Base-by-base conservation (phyloP, 2,329 filamentous ascomycete species). In the Venturiaceae sp. region DNA sequence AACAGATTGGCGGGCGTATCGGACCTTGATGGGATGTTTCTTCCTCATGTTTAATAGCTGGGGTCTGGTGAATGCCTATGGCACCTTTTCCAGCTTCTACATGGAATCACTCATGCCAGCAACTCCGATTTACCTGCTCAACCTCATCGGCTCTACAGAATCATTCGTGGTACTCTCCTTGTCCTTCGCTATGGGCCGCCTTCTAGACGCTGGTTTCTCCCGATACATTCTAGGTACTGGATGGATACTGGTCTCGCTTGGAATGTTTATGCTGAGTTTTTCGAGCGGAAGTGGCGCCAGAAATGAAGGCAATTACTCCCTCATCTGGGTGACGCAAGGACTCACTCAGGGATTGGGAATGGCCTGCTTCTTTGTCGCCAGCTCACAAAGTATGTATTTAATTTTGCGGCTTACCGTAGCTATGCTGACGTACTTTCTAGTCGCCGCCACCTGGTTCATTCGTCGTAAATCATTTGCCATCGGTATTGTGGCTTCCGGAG, bases 301-400 rank as follows among this genome's bases (percentile, higher is more conserved):
- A 53, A 66, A 66, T 4, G 55, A 71, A 23, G 75, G 69, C 46
- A 74, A 69, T 57, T 78, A 75, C 63, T 68, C 62, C 32, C 63
- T 72, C 6, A 76, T 77, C 26, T 77, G 75, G 75, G 65, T 74
- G 11, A 75, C 74, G 4, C 76, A 79, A 64, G 77, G 77, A 3
- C 64, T 80, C 39, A 64, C 78, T 37, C 71, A 71, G 28, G 75
- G 76, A 5, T 60, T 79, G 9, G 77, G 77, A 9, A 79, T 79
- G 77, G 71, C 75, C n/a, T 79, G 76, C 62, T 78, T 77, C 66
- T 80, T 80, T 62, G 77, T 79, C 4, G 73, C 73, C 26, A 77
- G 76, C 61, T 79, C 77, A 26, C 76, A 79, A 68, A 70, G 75
- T 78, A 71, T 59, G 72, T 66, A 14, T n/a, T 23, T 21, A 14